phyloP scores from a whole-genome alignment of 768 basidiomycete species.

The Phallus indusiatus region DNA sequence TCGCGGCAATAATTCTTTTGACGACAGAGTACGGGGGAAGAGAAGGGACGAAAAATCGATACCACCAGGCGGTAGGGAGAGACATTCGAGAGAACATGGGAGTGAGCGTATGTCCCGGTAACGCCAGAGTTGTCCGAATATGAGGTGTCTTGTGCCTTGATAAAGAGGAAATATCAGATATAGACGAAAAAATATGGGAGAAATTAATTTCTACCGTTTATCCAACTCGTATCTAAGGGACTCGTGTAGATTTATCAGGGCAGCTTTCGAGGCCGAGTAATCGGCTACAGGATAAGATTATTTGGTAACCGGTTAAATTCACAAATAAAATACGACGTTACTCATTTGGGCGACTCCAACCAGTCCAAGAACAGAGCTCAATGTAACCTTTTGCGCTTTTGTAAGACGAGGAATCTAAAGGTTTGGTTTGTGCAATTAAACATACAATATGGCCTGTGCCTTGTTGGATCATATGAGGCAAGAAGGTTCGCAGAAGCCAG shows the following conservation, averaged over 20 bases:
- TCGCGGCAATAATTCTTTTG: constrained; percentile 69
- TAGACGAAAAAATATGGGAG: constrained; percentile 1
- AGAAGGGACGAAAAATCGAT: constrained; percentile 70
- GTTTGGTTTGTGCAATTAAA: constrained; percentile 13
- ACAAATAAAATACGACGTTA: constrained; percentile 29
- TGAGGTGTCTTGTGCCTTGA: constrained; percentile 57
- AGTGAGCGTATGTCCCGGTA: constrained; percentile 73
- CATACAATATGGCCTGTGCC: constrained; percentile 80
- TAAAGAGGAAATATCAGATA: constrained; percentile 10
- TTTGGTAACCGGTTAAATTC: constrained; percentile 2
- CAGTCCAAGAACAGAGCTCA: constrained; percentile 68
- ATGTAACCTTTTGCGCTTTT: constrained; percentile 51
- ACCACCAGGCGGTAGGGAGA: constrained; percentile 40
- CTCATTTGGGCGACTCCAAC: constrained; percentile 68
- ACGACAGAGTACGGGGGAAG: constrained; percentile 66
- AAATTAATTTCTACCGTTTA: constrained; percentile 38
- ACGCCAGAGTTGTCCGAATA: constrained; percentile 82
- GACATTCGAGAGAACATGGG: constrained; percentile 59
- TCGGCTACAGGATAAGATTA: constrained; percentile 44
- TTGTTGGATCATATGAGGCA: constrained; percentile 73
- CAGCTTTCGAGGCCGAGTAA: constrained; percentile 90
- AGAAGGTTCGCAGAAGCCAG: constrained; percentile 87
- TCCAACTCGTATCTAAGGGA: constrained; percentile 85
- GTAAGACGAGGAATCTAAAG: neutral
- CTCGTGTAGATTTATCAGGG: constrained; percentile 71